phyloP scores from a whole-genome alignment of 257 asterid species.

The Solanum corneliomulleri region DNA sequence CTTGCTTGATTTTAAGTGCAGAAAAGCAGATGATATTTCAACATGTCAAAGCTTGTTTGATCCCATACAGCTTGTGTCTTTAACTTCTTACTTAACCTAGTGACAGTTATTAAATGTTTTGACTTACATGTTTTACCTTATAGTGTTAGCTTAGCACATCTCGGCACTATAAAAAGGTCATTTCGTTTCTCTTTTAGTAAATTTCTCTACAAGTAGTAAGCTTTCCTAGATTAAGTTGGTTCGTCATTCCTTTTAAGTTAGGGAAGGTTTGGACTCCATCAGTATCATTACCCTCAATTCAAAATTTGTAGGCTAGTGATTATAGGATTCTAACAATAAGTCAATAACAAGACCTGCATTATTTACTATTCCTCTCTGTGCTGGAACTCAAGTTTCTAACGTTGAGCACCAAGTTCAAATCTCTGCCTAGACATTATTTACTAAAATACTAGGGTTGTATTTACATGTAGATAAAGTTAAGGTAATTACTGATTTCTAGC shows the following conservation, averaged over 20 bases:
- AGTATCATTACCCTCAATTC: not conserved
- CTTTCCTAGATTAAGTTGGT: not conserved
- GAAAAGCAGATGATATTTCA: not conserved
- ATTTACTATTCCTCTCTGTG: not conserved
- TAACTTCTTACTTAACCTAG: not conserved
- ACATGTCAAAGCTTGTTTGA: not conserved
- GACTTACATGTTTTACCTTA: not conserved
- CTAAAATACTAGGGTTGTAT: not conserved
- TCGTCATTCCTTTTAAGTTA: not conserved
- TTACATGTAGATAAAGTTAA: not conserved
- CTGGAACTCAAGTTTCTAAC: not conserved
- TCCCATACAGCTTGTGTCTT: not conserved
- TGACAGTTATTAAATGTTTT: not conserved
- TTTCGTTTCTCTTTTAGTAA: not conserved
- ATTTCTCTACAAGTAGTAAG: not conserved
- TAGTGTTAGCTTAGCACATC: not conserved
- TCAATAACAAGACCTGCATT: not conserved
- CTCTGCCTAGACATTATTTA: not conserved
- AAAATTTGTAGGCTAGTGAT: not conserved
- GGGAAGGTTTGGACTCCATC: not conserved
- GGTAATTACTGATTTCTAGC: not conserved
- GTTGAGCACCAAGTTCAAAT: not conserved
- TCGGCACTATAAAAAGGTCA: not conserved
- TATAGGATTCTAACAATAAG: not conserved
- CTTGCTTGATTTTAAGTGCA: not conserved